Evolutionary conservation across 306 rosid genomes (phyloP), one percentile per base, ranked within the genome.

Genomic region (Acacia confusa): DNA sequence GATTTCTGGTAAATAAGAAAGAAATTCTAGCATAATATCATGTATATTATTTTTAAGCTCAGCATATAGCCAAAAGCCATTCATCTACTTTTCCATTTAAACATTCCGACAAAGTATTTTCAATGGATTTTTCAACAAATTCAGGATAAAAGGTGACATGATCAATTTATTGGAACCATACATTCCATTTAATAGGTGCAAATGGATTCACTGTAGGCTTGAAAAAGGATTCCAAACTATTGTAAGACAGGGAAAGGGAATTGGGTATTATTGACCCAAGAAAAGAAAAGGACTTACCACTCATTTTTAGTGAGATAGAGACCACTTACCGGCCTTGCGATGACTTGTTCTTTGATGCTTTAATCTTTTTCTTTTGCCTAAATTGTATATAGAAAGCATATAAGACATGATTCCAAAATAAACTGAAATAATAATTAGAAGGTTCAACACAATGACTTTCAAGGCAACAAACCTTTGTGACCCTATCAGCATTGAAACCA

Each of bases 291-390:
- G 38, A 43, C 27, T 40, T n/a, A 27, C 48, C 44, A 82, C 44
- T 66, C 53, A 65, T 74, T 38, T 53, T 15, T 27, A 81, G 47
- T 55, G 50, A 72, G 66, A 36, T 72, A 40, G 82, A 45, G 74
- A 81, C 81, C 84, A 81, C 87, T 64, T 76, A 93, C 98, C 99
- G 92, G 81, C 99, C 99, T 82, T 95, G 99, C 43, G 98, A 85
- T 43, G 94, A 85, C 90, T 95, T 91, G 93, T 88, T 92, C 90
- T 95, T 95, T 76, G 98, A 93, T 6, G 95, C 97, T 89, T 95
- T 95, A 77, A 93, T 95, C 87, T 95, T 95, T n/a, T 84, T 93
- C 99, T 81, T 92, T 88, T 77, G 97, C 97, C 99, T 95, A 72
- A 63, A 44, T 85, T 43, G 68, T 74, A 82, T 44, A 81, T 22